These are phyloP conservation scores for Nidula niveotomentosa DNA, from an alignment of 1,284 basidiomycete species.

Conservation along the genomic window DNA sequence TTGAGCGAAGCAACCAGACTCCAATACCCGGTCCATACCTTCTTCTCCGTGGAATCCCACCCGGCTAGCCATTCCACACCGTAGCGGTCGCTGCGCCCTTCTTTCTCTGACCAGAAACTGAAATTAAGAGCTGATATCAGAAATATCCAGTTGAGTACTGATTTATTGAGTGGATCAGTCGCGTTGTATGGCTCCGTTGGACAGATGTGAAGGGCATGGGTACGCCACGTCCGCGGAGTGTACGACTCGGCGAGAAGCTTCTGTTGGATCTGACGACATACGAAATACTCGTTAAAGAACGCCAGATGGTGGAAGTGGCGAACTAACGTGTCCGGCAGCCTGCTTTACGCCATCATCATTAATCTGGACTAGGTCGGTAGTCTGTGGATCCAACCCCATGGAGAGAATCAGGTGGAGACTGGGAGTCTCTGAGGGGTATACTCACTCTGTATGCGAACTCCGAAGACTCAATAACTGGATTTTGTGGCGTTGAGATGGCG, in stretches of 20 bases:
- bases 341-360: conserved; percentile 54
- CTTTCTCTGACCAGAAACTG: conserved; percentile 80
- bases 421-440: neutral
- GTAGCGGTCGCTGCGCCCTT: conserved; percentile 56
- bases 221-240: conserved; percentile 75
- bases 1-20: conserved; percentile 77
- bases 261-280: conserved; percentile 54
- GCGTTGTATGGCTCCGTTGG: conserved; percentile 62
- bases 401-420: conserved; percentile 2
- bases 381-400: too few relatives aligned
- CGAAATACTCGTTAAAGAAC: too few relatives aligned
- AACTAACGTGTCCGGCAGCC: conserved; percentile 61
- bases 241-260: conserved; percentile 64
- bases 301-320: too few relatives aligned
- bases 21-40: conserved; percentile 78
- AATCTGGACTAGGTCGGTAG: conserved; percentile 57
- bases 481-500: too few relatives aligned
- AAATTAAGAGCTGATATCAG: conserved; percentile 83
- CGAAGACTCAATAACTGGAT: conserved; percentile 52
- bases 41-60: conserved; percentile 51
- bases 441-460: conserved; percentile 50
- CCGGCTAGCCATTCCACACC: conserved; percentile 74
- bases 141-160: conserved; percentile 80
- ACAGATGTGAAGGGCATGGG: conserved; percentile 72
- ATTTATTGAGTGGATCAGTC: conserved; percentile 49